These are phyloP conservation scores for Casuarina equisetifolia DNA, from an alignment of 306 rosid genomes.

Conservation along the genomic window DNA sequence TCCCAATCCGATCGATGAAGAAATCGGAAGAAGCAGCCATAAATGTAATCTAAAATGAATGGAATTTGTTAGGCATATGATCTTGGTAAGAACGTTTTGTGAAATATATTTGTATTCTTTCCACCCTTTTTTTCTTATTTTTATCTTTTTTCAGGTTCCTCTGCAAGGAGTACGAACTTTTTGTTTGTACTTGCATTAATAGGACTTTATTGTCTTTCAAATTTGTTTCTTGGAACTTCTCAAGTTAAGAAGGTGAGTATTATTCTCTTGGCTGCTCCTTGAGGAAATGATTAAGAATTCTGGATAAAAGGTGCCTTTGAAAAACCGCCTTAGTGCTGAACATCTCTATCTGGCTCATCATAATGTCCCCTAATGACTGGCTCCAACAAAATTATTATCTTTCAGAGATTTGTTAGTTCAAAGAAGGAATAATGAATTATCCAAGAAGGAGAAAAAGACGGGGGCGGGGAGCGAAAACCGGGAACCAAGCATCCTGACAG, in stretches of 20 bases:
- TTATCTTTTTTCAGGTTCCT: not conserved
- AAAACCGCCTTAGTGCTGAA: too few relatives aligned
- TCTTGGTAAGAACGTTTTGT: constrained; percentile 57
- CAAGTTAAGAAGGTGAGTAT: too few relatives aligned
- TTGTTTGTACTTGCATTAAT: not conserved
- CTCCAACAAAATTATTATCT: too few relatives aligned
- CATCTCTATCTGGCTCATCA: too few relatives aligned
- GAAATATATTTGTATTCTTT: constrained; percentile 48
- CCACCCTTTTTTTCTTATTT: not conserved
- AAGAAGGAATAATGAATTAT: too few relatives aligned
- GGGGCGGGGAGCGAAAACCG: too few relatives aligned
- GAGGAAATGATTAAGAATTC: too few relatives aligned
- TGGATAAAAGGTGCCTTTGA: too few relatives aligned
- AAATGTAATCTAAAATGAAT: constrained; percentile 56
- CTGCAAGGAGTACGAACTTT: constrained; percentile 25
- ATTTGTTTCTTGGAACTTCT: not conserved
- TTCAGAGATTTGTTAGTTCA: too few relatives aligned
- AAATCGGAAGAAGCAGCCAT: constrained; percentile 49
- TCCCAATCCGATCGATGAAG: constrained; percentile 47
- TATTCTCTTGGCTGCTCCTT: not conserved
- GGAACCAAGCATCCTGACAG: too few relatives aligned
- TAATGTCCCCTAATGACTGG: too few relatives aligned
- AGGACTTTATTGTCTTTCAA: not conserved
- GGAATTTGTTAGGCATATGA: constrained; percentile 58
- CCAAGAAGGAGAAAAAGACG: too few relatives aligned